Evolutionary conservation across 2,329 filamentous ascomycete species (phyloP), one percentile per base, ranked within the genome.

Genomic region (Apiospora arundinis): DNA sequence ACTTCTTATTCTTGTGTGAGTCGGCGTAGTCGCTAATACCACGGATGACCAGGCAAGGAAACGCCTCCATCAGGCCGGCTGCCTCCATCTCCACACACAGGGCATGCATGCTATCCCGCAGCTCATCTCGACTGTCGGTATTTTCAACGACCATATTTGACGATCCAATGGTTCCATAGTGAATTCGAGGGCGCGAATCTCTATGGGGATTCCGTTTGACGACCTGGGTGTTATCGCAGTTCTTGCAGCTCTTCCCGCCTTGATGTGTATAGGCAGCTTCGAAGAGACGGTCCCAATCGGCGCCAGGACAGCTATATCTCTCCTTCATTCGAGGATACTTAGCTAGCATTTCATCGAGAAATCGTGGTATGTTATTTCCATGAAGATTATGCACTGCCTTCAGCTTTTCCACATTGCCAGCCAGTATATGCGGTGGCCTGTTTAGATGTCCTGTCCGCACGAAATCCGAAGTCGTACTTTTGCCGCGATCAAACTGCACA

Each of bases 21-120:
- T 81, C 79, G 1, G 76, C 67, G 48, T 81, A 81, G 52, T 81
- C 75, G 52, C 78, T 78, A 37, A 81, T 78, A 1, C 80, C 79
- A 1, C 78, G 77, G 46, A 81, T 76, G 7, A 80, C 76, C 0
- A 79, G 72, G 32, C 74, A 78, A 0, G 75, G 78, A 18, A 79
- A 76, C 56, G 75, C 65, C 52, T 81, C 32, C 75, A 77, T 77
- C 5, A 80, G 37, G 11, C 79, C 80, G 6, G 78, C 77, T 0
- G 74, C 56, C 69, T 75, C 45, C 74, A 75, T 75, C 56, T 74
- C 72, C 32, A 32, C 32, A 32, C 32, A 32, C 32, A 32, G 32
- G 32, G 23, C n/a, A 6, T 60, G 14, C 52, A 60, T 60, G 52
- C 52, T 60, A n/a, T 60, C 52, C n/a, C 52, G 52, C 52, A 60